phyloP scores from a whole-genome alignment of 2,329 filamentous ascomycete species.

The Didymella arachidicola region DNA sequence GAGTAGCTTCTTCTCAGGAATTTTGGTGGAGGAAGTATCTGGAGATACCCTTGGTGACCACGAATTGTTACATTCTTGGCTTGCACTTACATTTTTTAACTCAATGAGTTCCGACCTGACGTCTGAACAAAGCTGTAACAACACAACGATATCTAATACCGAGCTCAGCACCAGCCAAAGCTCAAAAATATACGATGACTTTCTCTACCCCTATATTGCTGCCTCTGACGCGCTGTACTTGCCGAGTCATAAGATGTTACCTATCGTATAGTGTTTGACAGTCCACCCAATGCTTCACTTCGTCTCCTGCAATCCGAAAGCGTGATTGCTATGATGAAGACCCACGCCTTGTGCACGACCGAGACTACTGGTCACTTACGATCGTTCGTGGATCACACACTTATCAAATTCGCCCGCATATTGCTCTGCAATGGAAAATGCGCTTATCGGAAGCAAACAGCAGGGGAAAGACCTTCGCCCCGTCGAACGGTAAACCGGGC shows the following conservation, averaged over 20 bases:
- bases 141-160: constrained; percentile 26
- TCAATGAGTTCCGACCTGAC: constrained; percentile 34
- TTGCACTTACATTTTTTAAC: constrained; percentile 19
- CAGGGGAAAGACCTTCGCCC: neutral
- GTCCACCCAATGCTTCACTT: neutral
- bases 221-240: neutral
- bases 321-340: neutral
- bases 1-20: neutral
- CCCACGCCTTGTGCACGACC: neutral
- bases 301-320: neutral
- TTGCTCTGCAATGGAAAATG: neutral
- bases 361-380: constrained; percentile 1
- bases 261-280: neutral
- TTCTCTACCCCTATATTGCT: neutral
- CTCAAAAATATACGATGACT: constrained; percentile 6
- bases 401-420: neutral
- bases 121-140: constrained; percentile 27
- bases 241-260: neutral
- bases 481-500: neutral
- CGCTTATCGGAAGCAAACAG: constrained; percentile 1
- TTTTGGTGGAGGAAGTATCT: constrained; percentile 4
- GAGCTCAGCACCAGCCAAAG: neutral
- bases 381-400: neutral
- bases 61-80: constrained; percentile 8
- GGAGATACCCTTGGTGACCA: constrained; percentile 24